Percentiles rank a stretch among this genome's conserved stretches.
Conservation (phyloP, 2,329 filamentous ascomycete genomes). For the Phialophora chinensis region DNA sequence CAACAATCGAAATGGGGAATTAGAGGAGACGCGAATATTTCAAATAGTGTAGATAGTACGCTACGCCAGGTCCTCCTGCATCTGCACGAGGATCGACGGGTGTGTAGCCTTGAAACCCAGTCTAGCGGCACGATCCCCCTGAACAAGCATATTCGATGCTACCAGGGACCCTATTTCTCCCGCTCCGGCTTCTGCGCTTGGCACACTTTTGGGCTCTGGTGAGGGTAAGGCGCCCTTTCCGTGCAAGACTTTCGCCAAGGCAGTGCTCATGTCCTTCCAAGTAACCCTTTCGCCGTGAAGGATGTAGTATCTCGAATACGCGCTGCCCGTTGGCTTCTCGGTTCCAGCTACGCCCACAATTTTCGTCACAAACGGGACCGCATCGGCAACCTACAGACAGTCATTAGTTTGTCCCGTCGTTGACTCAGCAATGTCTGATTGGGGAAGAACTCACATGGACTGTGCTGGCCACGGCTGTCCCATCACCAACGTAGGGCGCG, state of each 20-base stretch:
- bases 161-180: conserved; percentile 22
- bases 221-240: conserved; percentile 23
- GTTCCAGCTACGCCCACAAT: conserved; percentile 30
- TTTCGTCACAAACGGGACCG: conserved; percentile 28
- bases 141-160: conserved; percentile 27
- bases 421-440: background rate
- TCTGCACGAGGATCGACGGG: conserved; percentile 19
- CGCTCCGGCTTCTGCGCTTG: conserved; percentile 20
- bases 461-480: conserved; percentile 24
- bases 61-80: conserved; percentile 23
- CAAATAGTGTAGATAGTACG: background rate
- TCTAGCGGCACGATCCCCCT: conserved; percentile 27
- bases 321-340: conserved; percentile 24
- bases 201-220: conserved; percentile 25
- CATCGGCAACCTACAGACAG: conserved; percentile 10
- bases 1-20: too few relatives aligned
- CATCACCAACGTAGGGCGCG: conserved; percentile 30
- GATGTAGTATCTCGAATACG: conserved; percentile 31
- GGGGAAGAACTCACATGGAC: conserved; percentile 13
- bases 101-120: conserved; percentile 29
- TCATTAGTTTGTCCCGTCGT: background rate
- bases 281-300: conserved; percentile 28
- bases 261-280: conserved; percentile 27
- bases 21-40: background rate
- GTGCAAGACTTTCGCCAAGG: conserved; percentile 24